Evolutionary conservation across 2,329 filamentous ascomycete species (phyloP).

Genomic region (Fusarium globosum): DNA sequence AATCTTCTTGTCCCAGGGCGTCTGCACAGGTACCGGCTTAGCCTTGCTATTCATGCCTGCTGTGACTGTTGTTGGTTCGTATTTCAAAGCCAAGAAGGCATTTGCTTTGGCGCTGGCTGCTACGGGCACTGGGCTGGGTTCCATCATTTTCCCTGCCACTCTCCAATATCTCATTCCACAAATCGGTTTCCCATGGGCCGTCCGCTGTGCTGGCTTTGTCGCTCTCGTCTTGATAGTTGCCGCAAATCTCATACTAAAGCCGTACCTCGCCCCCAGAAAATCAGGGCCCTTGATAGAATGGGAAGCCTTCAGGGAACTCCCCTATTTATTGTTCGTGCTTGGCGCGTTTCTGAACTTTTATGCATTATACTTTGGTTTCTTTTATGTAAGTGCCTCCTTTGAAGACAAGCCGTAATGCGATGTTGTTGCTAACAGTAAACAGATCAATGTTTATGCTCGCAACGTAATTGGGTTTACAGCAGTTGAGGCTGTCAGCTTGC

Average conservation of each 20-base stretch:
- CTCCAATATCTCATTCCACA: constrained; percentile 67
- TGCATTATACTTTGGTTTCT: constrained; percentile 54
- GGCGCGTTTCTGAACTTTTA: constrained; percentile 60
- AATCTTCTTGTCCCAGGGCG: constrained; percentile 64
- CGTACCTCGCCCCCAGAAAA: constrained; percentile 60
- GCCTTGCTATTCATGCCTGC: constrained; percentile 69
- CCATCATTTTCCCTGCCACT: constrained; percentile 65
- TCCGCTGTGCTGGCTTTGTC: constrained; percentile 73
- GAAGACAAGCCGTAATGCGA: constrained; percentile 35
- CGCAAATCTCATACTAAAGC: constrained; percentile 54
- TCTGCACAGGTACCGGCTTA: constrained; percentile 63
- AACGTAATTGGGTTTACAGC: constrained; percentile 56
- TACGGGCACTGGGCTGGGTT: constrained; percentile 67
- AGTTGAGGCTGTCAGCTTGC: constrained; percentile 63
- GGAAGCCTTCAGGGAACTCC: constrained; percentile 65
- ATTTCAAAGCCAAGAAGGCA: constrained; percentile 67
- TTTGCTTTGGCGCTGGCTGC: constrained; percentile 71
- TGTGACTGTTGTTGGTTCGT: constrained; percentile 70
- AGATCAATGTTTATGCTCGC: constrained; percentile 58
- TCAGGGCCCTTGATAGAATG: constrained; percentile 65
- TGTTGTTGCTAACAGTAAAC: constrained; percentile 3
- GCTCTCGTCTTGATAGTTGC: constrained; percentile 58
- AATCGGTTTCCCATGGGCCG: constrained; percentile 72
- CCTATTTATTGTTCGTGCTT: constrained; percentile 64
- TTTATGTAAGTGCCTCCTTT: constrained; percentile 56